Percentiles rank a stretch among this genome's conserved stretches.
Evolutionary conservation across 139 green algal genomes (phyloP).

Genomic region (Spirogloea muscicola): DNA sequence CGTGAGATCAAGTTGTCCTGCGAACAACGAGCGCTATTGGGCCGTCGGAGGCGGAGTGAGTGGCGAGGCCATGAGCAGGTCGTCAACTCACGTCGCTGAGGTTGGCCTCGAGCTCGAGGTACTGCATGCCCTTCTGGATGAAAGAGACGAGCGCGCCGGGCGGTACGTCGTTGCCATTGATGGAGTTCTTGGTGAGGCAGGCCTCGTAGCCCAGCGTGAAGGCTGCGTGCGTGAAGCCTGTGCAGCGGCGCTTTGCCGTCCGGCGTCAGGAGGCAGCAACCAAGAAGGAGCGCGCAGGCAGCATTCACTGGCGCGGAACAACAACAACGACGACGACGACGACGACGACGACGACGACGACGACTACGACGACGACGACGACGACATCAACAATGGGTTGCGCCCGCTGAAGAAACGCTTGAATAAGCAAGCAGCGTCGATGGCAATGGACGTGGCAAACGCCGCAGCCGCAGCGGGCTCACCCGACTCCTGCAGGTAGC

Average conservation of each 20-base stretch:
- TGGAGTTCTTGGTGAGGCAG: constrained; percentile 56
- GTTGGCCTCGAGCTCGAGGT: constrained; percentile 95
- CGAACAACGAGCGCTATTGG: neutral
- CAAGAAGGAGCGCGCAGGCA: no score
- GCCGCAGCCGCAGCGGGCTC: no score
- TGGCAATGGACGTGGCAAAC: no score
- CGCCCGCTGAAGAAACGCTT: no score
- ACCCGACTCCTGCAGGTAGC: constrained; percentile 89
- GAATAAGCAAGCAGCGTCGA: no score
- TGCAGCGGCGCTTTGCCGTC: no score
- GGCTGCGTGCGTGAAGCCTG: constrained; percentile 86
- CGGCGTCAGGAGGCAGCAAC: no score
- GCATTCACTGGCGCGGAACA: no score
- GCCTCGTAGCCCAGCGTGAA: constrained; percentile 92
- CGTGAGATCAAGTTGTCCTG: neutral
- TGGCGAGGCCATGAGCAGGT: neutral
- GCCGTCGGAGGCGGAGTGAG: neutral
- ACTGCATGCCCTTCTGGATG: constrained; percentile 95
- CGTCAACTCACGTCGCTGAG: constrained; percentile 64
- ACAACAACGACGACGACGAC: no score
- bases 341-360: no score
- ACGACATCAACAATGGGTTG: no score
- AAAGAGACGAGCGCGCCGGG: constrained; percentile 86
- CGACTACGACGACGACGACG: no score
- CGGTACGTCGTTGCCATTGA: constrained; percentile 80